Evolutionary conservation across 1,284 basidiomycete species (phyloP).

Genomic region (Austroboletus niveus): DNA sequence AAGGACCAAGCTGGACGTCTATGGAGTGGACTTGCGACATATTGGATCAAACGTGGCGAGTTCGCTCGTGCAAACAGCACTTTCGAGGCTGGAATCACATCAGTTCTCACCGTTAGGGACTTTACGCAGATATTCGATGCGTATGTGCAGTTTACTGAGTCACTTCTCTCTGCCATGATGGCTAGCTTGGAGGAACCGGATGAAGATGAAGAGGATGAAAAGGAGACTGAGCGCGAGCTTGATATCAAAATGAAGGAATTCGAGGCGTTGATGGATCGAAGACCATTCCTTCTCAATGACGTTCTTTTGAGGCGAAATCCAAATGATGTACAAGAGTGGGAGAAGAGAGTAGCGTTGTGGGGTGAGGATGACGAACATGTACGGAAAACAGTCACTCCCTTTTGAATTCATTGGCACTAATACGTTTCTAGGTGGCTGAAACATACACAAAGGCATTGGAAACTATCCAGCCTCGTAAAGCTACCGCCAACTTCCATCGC

Average conservation of each 20-base stretch:
- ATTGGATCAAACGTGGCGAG: conserved; percentile 97
- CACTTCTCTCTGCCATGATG: conserved; percentile 91
- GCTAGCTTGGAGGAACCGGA: conserved; percentile 68
- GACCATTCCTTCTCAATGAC: conserved; percentile 97
- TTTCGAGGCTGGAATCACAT: conserved; percentile 85
- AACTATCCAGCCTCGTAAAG: conserved; percentile 87
- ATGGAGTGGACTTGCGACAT: conserved; percentile 96
- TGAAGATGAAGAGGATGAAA: conserved; percentile 72
- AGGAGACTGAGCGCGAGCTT: conserved; percentile 83
- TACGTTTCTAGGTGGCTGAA: conserved; percentile 69
- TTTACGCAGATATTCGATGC: conserved; percentile 99
- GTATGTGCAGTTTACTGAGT: conserved; percentile 93
- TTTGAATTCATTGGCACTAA: conserved; percentile 6
- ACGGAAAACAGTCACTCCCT: conserved; percentile 4
- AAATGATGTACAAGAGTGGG: conserved; percentile 99
- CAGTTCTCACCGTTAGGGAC: conserved; percentile 92
- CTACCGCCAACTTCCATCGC: conserved; percentile 88
- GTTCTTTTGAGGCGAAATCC: conserved; percentile 93
- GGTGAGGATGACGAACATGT: conserved; percentile 93
- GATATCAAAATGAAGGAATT: conserved; percentile 92
- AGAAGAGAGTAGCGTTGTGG: conserved; percentile 94
- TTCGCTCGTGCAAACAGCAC: conserved; percentile 86
- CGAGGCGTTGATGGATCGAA: conserved; percentile 91
- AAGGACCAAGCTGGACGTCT: conserved; percentile 95
- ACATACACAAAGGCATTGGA: conserved; percentile 91